Evolutionary conservation across 2,329 filamentous ascomycete genomes (phyloP).

Genomic region (Periconia macrospinosa): DNA sequence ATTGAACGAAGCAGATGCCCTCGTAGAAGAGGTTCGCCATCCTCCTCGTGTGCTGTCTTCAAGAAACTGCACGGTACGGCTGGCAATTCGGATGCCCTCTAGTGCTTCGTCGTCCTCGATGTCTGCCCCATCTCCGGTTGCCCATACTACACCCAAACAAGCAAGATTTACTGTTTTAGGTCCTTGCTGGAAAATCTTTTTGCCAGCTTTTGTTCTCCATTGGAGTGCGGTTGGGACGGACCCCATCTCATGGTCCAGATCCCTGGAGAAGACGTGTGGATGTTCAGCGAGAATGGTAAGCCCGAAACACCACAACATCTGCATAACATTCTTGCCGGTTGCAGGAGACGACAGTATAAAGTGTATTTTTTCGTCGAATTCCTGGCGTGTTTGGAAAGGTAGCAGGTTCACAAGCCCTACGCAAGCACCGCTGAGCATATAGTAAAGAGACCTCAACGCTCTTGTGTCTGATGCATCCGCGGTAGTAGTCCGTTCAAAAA

Average conservation of each 20-base stretch:
- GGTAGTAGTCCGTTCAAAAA: slow-evolving; percentile 33
- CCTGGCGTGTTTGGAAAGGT: slow-evolving; percentile 18
- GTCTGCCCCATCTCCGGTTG: slow-evolving; percentile 22
- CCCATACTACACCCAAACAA: slow-evolving; percentile 34
- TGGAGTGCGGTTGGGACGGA: slow-evolving; percentile 3
- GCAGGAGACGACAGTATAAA: slow-evolving; percentile 27
- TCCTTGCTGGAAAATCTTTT: slow-evolving; percentile 31
- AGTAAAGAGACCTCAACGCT: slow-evolving; percentile 31
- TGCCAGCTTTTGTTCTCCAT: slow-evolving; percentile 34
- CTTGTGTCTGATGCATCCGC: slow-evolving; percentile 21
- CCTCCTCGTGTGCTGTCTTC: slow-evolving; percentile 18
- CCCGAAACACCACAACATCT: slow-evolving; percentile 37
- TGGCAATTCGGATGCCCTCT: slow-evolving; percentile 38
- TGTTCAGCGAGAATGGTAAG: slow-evolving; percentile 33
- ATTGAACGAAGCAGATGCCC: slow-evolving; percentile 19
- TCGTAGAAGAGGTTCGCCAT: slow-evolving; percentile 25
- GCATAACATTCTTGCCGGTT: slow-evolving; percentile 27
- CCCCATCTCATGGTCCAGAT: not conserved
- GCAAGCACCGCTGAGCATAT: slow-evolving; percentile 42
- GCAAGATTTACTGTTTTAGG: slow-evolving; percentile 35
- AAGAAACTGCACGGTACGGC: slow-evolving; percentile 25
- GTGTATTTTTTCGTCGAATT: slow-evolving; percentile 32
- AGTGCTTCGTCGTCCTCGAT: slow-evolving; percentile 30
- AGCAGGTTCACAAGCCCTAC: slow-evolving; percentile 28
- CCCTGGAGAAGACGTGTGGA: slow-evolving; percentile 4